Evolutionary conservation across 2,329 filamentous ascomycete species (phyloP).

Genomic region (Epichloe typhina): DNA sequence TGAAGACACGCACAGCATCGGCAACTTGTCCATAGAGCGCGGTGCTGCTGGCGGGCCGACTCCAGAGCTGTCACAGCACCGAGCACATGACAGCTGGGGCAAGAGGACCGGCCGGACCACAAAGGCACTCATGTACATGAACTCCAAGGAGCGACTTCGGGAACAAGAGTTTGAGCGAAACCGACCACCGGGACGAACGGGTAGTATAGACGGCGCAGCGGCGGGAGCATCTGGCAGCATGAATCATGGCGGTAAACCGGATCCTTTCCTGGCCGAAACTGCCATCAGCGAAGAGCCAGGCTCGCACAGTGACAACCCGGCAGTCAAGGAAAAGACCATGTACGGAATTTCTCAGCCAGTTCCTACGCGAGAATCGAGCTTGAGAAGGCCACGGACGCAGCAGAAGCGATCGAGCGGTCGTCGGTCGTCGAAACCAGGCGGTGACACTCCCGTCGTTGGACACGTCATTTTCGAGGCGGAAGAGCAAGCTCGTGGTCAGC

Average conservation of each 20-base stretch:
- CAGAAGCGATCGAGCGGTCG: constrained; percentile 40
- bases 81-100: constrained; percentile 50
- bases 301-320: constrained; percentile 12
- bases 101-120: constrained; percentile 39
- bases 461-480: constrained; percentile 31
- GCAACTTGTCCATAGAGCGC: constrained; percentile 50
- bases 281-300: constrained; percentile 42
- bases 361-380: constrained; percentile 54
- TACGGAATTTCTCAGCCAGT: constrained; percentile 38
- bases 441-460: constrained; percentile 21
- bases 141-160: constrained; percentile 53
- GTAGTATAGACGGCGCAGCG: constrained; percentile 16
- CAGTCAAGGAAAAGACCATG: constrained; percentile 9
- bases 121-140: constrained; percentile 59
- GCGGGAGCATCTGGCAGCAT: constrained; percentile 19
- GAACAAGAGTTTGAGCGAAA: constrained; percentile 51
- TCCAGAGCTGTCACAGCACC: constrained; percentile 36
- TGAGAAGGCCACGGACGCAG: constrained; percentile 41
- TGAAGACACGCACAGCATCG: constrained; percentile 48
- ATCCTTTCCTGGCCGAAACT: constrained; percentile 38
- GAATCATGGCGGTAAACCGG: constrained; percentile 20
- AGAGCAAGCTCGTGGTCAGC: constrained; percentile 14
- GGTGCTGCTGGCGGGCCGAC: constrained; percentile 26
- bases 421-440: constrained; percentile 35
- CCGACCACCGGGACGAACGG: constrained; percentile 22